Percentiles rank a stretch among this genome's conserved stretches.
These are phyloP conservation scores for Talaromyces proteolyticus DNA, from an alignment of 495 filamentous ascomycete species.

Conservation along the genomic window DNA sequence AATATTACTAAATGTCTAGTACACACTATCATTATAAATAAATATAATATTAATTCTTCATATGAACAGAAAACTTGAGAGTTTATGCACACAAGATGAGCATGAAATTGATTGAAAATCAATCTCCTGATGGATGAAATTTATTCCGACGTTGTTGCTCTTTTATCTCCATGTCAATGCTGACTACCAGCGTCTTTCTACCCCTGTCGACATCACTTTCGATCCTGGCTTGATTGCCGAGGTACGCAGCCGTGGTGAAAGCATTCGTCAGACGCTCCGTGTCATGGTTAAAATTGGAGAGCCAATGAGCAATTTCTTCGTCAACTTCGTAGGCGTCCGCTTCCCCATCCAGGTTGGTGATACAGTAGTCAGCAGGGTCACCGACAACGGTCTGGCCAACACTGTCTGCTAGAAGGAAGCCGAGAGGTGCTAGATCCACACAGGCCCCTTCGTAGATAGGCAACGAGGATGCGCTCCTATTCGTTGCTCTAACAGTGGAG, in stretches of 20 bases:
- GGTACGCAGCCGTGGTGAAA: conserved; percentile 13
- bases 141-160: too few relatives aligned
- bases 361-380: neutral
- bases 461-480: too few relatives aligned
- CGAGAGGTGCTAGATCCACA: conserved; percentile 3
- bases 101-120: too few relatives aligned
- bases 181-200: neutral
- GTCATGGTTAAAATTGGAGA: conserved; percentile 5
- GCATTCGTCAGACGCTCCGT: conserved; percentile 6
- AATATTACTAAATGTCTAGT: too few relatives aligned
- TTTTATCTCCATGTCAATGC: conserved; percentile 15
- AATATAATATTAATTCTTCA: too few relatives aligned
- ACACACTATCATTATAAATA: too few relatives aligned
- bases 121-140: too few relatives aligned
- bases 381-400: neutral
- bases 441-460: neutral
- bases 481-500: neutral
- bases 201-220: neutral
- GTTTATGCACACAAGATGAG: too few relatives aligned
- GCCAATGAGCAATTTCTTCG: neutral
- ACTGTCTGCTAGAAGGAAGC: neutral
- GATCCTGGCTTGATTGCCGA: conserved; percentile 15
- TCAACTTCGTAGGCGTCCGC: neutral
- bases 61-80: too few relatives aligned
- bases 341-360: conserved; percentile 1